Evolutionary conservation across 2,329 filamentous ascomycete genomes (phyloP).

Genomic region (Byssothecium circinans): DNA sequence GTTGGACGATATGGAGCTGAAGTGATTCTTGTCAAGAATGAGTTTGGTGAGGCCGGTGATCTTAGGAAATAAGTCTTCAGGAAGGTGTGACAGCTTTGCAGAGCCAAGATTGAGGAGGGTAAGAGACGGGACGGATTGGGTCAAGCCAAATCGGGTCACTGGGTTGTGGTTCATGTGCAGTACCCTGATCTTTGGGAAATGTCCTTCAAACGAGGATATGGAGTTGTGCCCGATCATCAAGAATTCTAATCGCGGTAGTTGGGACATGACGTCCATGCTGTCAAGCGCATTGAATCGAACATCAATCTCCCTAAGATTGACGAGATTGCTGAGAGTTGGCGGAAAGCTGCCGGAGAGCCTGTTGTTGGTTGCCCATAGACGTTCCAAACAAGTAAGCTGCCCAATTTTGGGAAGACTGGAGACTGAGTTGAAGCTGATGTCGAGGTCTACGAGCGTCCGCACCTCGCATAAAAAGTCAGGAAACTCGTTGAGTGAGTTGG

Average conservation of each 20-base stretch:
- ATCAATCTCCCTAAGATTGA: slow-evolving; percentile 85
- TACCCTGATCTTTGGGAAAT: slow-evolving; percentile 81
- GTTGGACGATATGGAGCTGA: slow-evolving; percentile 82
- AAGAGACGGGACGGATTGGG: slow-evolving; percentile 73
- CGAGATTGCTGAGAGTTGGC: slow-evolving; percentile 69
- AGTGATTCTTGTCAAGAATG: slow-evolving; percentile 91
- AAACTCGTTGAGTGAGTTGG: slow-evolving; percentile 85
- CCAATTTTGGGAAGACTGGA: slow-evolving; percentile 77
- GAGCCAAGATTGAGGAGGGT: slow-evolving; percentile 88
- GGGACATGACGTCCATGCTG: slow-evolving; percentile 83
- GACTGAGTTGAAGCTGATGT: slow-evolving; percentile 96
- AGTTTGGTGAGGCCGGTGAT: slow-evolving; percentile 85
- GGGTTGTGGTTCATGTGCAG: slow-evolving; percentile 93
- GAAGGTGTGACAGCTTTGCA: slow-evolving; percentile 84
- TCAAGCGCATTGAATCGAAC: slow-evolving; percentile 90
- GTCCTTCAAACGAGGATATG: slow-evolving; percentile 85
- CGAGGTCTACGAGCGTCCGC: slow-evolving; percentile 82
- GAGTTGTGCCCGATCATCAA: slow-evolving; percentile 90
- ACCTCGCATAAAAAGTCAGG: slow-evolving; percentile 83
- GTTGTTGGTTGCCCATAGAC: slow-evolving; percentile 95
- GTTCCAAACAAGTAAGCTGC: slow-evolving; percentile 75
- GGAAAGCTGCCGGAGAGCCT: slow-evolving; percentile 76
- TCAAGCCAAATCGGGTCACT: slow-evolving; percentile 88
- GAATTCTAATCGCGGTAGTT: slow-evolving; percentile 83
- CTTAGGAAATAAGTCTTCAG: slow-evolving; percentile 83